Percentiles rank a stretch among this genome's conserved stretches.
These are phyloP conservation scores for Cinnamomum micranthum DNA, from an alignment of 164 flowering plant genomes.

Conservation along the genomic window DNA sequence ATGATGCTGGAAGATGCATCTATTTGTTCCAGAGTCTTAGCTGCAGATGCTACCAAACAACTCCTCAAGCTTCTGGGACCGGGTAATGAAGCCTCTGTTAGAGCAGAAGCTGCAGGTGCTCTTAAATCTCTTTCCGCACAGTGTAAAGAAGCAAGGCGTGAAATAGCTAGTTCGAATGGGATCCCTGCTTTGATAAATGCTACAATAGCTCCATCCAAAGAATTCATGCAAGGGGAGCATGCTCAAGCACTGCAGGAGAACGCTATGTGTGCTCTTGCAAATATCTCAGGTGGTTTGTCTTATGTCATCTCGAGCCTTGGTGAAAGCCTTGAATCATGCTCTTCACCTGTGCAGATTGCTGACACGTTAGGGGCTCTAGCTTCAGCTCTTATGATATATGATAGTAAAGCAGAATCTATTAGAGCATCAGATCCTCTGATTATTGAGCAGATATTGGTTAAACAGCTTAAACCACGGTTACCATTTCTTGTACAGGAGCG, in stretches of 20 bases:
- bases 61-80: constrained; percentile 79
- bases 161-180: constrained; percentile 76
- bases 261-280: constrained; percentile 99
- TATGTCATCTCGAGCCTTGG: constrained; percentile 97
- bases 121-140: constrained; percentile 95
- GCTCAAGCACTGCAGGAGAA: constrained; percentile 98
- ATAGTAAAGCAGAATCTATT: constrained; percentile 69
- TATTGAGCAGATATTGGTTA: constrained; percentile 73
- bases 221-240: constrained; percentile 96
- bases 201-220: constrained; percentile 99
- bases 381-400: constrained; percentile 99
- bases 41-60: constrained; percentile 77
- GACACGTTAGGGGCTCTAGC: constrained; percentile 98
- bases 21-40: constrained; percentile 68
- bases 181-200: constrained; percentile 96
- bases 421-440: constrained; percentile 76
- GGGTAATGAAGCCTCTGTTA: constrained; percentile 80
- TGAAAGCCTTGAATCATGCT: constrained; percentile 94
- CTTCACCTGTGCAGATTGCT: constrained; percentile 84
- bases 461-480: constrained; percentile 69
- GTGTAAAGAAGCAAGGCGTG: constrained; percentile 80
- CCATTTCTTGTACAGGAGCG: constrained; percentile 93
- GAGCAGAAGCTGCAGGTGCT: constrained; percentile 98
- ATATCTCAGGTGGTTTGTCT: constrained; percentile 97
- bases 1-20: constrained; percentile 96